These are phyloP conservation scores for Pythium rishiriense DNA, from an alignment of 352 stramenopile genomes.

Conservation along the genomic window DNA sequence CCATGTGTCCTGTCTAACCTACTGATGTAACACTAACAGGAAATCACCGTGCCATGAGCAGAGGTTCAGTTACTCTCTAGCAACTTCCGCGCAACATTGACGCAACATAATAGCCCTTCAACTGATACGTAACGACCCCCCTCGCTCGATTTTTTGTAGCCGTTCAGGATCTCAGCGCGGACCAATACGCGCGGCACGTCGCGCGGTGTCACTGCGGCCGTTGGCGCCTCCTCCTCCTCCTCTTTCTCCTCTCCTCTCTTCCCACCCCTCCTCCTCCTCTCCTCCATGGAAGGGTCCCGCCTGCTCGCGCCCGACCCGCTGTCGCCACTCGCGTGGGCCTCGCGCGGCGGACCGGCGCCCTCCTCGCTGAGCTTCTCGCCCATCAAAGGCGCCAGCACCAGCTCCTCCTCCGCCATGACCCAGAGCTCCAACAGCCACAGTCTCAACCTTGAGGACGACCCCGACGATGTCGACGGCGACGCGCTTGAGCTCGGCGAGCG, in stretches of 20 bases:
- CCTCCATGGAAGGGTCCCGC: slow-evolving; percentile 5
- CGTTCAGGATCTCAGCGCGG: background rate
- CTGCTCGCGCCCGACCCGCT: slow-evolving; percentile 4
- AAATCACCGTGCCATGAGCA: slow-evolving; percentile 1
- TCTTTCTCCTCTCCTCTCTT: background rate
- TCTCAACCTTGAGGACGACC: background rate
- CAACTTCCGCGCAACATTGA: slow-evolving; percentile 6
- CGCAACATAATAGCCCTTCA: slow-evolving; percentile 1
- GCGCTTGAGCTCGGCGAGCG: slow-evolving; percentile 14
- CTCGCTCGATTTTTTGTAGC: background rate
- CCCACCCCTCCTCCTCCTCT: no score
- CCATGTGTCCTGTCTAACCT: no score
- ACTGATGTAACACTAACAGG: background rate
- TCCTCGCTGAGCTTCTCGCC: background rate
- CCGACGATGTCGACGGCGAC: slow-evolving; percentile 1
- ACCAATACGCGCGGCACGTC: slow-evolving; percentile 7
- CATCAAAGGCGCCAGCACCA: background rate
- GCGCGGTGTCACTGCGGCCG: slow-evolving; percentile 5
- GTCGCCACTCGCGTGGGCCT: slow-evolving; percentile 1
- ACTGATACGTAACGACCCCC: background rate
- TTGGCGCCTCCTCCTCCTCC: background rate
- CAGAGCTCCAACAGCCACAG: background rate
- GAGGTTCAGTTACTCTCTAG: background rate
- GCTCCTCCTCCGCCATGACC: background rate
- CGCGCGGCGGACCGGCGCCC: slow-evolving; percentile 1